phyloP scores from a whole-genome alignment of 1,284 basidiomycete genomes.

The Puccinia hordei region DNA sequence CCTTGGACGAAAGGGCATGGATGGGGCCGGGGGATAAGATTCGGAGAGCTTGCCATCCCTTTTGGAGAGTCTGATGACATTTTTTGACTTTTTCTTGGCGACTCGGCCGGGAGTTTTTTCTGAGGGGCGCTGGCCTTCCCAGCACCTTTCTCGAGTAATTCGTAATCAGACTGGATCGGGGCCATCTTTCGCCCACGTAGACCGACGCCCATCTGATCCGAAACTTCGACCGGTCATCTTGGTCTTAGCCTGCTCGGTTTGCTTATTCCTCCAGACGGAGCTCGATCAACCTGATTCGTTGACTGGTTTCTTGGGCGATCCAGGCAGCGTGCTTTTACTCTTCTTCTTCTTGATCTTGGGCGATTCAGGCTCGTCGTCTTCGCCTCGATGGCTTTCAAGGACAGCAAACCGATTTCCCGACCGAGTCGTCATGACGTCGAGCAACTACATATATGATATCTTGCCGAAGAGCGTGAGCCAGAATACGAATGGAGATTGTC shows the following conservation, averaged over 20 bases:
- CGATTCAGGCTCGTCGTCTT: conserved; percentile 11
- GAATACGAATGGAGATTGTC: too few relatives aligned
- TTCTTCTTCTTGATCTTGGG: conserved; percentile 20
- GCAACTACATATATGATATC: background rate
- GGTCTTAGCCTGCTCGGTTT: background rate
- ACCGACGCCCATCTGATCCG: conserved; percentile 5
- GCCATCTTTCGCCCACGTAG: conserved; percentile 14
- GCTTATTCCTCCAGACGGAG: conserved; percentile 9
- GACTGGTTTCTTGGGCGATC: background rate
- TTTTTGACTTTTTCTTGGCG: conserved; percentile 10
- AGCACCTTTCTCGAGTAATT: conserved; percentile 17
- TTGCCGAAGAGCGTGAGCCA: too few relatives aligned
- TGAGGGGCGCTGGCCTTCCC: too few relatives aligned
- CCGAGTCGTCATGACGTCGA: conserved; percentile 12
- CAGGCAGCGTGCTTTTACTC: background rate
- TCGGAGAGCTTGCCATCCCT: conserved; percentile 3
- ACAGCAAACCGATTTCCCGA: conserved; percentile 20
- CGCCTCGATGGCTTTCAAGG: conserved; percentile 8
- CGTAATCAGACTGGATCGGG: conserved; percentile 3
- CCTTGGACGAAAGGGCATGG: conserved; percentile 54
- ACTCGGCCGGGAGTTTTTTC: background rate
- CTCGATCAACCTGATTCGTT: background rate
- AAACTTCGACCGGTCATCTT: conserved; percentile 17
- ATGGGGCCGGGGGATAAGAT: conserved; percentile 56
- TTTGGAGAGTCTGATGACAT: conserved; percentile 12